These are phyloP conservation scores for Fusarium pininemorale DNA, from an alignment of 2,329 filamentous ascomycete genomes.

Conservation along the genomic window DNA sequence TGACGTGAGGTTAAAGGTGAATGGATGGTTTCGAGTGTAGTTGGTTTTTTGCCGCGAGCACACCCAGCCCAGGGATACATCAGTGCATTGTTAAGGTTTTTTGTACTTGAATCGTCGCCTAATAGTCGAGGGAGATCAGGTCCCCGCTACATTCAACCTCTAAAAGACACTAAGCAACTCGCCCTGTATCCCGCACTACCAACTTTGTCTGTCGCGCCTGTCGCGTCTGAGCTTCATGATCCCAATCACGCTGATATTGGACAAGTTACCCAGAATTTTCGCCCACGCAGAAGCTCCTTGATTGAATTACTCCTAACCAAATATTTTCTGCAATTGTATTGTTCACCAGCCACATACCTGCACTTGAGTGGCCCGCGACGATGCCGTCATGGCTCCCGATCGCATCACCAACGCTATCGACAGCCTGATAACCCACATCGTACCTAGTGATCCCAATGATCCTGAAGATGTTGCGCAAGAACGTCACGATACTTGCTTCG, in stretches of 20 bases:
- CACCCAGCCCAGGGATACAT: slow-evolving; percentile 28
- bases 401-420: slow-evolving; percentile 83
- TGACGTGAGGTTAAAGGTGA: slow-evolving; percentile 40
- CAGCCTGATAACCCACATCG: slow-evolving; percentile 78
- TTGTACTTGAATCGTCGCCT: slow-evolving; percentile 26
- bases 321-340: not conserved
- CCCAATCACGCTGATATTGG: slow-evolving; percentile 9
- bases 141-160: slow-evolving; percentile 34
- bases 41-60: slow-evolving; percentile 49
- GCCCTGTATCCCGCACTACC: slow-evolving; percentile 22
- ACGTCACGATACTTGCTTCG: slow-evolving; percentile 71
- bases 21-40: slow-evolving; percentile 47
- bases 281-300: not conserved
- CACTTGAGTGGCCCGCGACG: slow-evolving; percentile 44
- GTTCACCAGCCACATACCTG: not conserved
- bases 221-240: slow-evolving; percentile 28
- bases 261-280: not conserved
- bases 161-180: slow-evolving; percentile 23
- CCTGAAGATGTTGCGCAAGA: slow-evolving; percentile 74
- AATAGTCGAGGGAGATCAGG: not conserved
- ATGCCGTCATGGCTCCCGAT: slow-evolving; percentile 67
- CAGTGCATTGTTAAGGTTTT: slow-evolving; percentile 37
- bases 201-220: slow-evolving; percentile 44
- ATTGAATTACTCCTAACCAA: not conserved
- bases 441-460: slow-evolving; percentile 72